Percentiles rank a stretch among this genome's conserved stretches.
Evolutionary conservation across 2,329 filamentous ascomycete genomes (phyloP).

Genomic region (Hirsutella rhossiliensis): DNA sequence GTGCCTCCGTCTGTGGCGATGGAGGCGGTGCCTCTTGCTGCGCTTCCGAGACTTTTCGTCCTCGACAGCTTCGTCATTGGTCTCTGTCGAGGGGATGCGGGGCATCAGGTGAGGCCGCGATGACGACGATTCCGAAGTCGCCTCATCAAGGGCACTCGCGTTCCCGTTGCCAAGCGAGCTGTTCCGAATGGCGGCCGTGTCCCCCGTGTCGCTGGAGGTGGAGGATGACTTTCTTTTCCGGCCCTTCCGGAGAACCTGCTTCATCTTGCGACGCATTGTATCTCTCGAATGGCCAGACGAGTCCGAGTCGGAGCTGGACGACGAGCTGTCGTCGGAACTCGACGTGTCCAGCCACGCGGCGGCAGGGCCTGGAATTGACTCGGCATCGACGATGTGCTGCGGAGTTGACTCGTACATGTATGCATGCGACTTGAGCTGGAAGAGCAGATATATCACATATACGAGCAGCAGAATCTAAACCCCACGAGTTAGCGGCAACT

Average conservation of each 20-base stretch:
- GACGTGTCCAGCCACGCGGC: conserved; percentile 72
- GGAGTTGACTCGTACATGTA: conserved; percentile 91
- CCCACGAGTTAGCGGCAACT: background rate
- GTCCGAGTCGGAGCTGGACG: conserved; percentile 59
- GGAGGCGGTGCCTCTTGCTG: conserved; percentile 20
- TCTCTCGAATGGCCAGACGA: conserved; percentile 39
- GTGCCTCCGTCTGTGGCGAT: conserved; percentile 26
- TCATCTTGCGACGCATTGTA: conserved; percentile 65
- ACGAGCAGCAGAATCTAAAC: conserved; percentile 61
- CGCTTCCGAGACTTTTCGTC: conserved; percentile 27
- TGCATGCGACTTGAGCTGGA: conserved; percentile 83
- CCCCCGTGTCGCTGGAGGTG: conserved; percentile 49
- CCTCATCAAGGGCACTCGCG: conserved; percentile 22
- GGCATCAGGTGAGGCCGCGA: conserved; percentile 23
- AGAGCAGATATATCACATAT: conserved; percentile 73
- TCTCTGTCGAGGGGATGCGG: conserved; percentile 22
- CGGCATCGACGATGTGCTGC: conserved; percentile 85
- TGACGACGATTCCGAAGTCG: conserved; percentile 23
- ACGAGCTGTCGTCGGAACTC: conserved; percentile 40
- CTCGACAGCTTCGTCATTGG: conserved; percentile 31
- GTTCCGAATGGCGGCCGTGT: conserved; percentile 20
- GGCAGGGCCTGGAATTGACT: conserved; percentile 74
- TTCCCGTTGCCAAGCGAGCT: conserved; percentile 29
- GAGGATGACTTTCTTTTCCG: conserved; percentile 67
- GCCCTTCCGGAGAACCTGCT: conserved; percentile 58